Evolutionary conservation across 768 basidiomycete species (phyloP).

Genomic region (Leccinum barrowsii): DNA sequence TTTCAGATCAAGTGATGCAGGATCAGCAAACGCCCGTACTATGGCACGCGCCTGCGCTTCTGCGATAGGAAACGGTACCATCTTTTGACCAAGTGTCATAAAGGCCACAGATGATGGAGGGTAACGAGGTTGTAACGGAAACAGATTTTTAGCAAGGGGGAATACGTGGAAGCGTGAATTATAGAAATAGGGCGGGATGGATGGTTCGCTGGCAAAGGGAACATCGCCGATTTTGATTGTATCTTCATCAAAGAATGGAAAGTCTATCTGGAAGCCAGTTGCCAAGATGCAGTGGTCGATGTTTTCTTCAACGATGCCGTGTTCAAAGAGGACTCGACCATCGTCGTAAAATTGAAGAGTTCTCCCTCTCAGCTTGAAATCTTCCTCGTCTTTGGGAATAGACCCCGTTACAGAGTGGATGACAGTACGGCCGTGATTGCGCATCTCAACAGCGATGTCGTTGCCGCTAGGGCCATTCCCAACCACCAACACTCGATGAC

Average conservation of each 20-base stretch:
- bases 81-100: slow-evolving; percentile 53
- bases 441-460: slow-evolving; percentile 65
- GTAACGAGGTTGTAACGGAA: slow-evolving; percentile 51
- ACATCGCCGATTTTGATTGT: slow-evolving; percentile 38
- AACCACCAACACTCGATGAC: slow-evolving; percentile 42
- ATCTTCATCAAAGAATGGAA: slow-evolving; percentile 54
- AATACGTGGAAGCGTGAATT: slow-evolving; percentile 68
- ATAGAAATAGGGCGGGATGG: slow-evolving; percentile 48
- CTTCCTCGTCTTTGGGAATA: slow-evolving; percentile 28
- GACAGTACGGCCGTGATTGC: slow-evolving; percentile 40
- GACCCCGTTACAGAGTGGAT: slow-evolving; percentile 52
- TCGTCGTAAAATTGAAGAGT: slow-evolving; percentile 39
- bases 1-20: slow-evolving; percentile 44
- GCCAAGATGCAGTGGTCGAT: slow-evolving; percentile 69
- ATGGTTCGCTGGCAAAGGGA: slow-evolving; percentile 37
- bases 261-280: slow-evolving; percentile 67
- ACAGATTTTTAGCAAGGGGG: slow-evolving; percentile 68
- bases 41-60: slow-evolving; percentile 75
- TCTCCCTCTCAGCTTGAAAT: slow-evolving; percentile 40
- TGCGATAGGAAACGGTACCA: slow-evolving; percentile 72
- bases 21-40: slow-evolving; percentile 51
- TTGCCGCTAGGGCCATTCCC: slow-evolving; percentile 63
- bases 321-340: slow-evolving; percentile 55
- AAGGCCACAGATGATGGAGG: slow-evolving; percentile 59
- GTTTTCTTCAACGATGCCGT: slow-evolving; percentile 49